A percentile compares a stretch with the other conserved stretches of the same genome.
These are phyloP conservation scores for Alternaria longipes DNA, from an alignment of 2,329 filamentous ascomycete species.

Conservation along the genomic window DNA sequence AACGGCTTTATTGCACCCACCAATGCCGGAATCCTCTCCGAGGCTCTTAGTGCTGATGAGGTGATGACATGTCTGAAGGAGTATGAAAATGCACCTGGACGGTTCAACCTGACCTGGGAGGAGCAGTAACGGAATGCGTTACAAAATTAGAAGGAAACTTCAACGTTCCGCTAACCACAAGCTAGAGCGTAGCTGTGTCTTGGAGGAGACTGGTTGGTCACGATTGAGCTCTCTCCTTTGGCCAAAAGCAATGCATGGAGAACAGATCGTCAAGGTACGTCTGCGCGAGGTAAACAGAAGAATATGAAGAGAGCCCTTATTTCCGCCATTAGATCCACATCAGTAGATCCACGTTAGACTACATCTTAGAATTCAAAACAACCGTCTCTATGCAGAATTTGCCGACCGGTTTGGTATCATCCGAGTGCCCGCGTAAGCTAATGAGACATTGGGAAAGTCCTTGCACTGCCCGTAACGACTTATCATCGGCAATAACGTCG, in stretches of 20 bases:
- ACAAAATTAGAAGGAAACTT: too few relatives aligned
- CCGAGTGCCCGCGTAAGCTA: not conserved
- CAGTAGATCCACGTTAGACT: not conserved
- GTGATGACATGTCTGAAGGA: constrained; percentile 74
- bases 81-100: constrained; percentile 78
- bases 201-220: not conserved
- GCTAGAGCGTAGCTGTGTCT: not conserved
- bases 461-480: not conserved
- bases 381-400: not conserved
- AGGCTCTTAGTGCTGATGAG: constrained; percentile 75
- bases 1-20: constrained; percentile 78
- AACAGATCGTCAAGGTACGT: not conserved
- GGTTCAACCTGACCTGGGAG: constrained; percentile 85
- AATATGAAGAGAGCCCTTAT: not conserved
- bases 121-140: constrained; percentile 42
- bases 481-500: not conserved
- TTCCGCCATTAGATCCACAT: not conserved
- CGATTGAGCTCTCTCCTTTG: not conserved
- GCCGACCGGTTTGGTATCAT: not conserved
- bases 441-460: not conserved
- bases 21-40: constrained; percentile 80
- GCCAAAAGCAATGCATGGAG: not conserved
- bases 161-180: not conserved
- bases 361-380: not conserved
- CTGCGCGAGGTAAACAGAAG: not conserved